Conservation (phyloP, 106 monocot species). For the Triglochin maritima region DNA sequence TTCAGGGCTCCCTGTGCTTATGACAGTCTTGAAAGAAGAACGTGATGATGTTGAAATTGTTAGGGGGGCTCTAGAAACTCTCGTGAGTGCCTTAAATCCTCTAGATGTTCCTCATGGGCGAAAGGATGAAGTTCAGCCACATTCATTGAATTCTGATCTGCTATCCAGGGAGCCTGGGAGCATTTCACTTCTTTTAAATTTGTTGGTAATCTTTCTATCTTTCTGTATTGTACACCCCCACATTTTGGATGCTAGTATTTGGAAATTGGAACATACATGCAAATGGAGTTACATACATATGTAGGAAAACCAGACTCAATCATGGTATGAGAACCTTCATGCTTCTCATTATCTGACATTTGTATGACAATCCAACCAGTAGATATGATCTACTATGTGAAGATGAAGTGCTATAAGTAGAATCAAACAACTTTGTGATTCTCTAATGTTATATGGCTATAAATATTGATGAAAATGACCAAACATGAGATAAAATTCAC, state of each 20-base stretch:
- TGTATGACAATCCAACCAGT: too few relatives aligned
- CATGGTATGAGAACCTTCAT: too few relatives aligned
- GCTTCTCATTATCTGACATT: too few relatives aligned
- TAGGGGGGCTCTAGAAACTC: conserved; percentile 84
- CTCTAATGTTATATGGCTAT: too few relatives aligned
- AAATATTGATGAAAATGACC: too few relatives aligned
- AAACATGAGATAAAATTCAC: too few relatives aligned
- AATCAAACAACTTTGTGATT: too few relatives aligned
- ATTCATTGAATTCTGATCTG: conserved; percentile 78
- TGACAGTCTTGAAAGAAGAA: conserved; percentile 83
- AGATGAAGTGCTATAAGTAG: too few relatives aligned
- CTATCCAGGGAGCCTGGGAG: conserved; percentile 88
- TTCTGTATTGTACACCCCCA: not conserved
- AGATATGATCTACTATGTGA: too few relatives aligned
- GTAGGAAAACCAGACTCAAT: too few relatives aligned
- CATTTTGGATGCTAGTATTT: not conserved
- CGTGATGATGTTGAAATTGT: conserved; percentile 88
- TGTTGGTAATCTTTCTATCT: conserved; percentile 48
- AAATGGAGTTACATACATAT: too few relatives aligned
- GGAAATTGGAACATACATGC: not conserved
- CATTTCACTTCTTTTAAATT: conserved; percentile 84
- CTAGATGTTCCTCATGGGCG: conserved; percentile 40
- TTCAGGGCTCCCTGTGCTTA: conserved; percentile 74
- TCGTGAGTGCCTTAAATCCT: conserved; percentile 87
- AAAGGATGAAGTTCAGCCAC: conserved; percentile 79